Evolutionary conservation across 192 early-diverging fungal species (phyloP), one percentile per base, ranked within the genome.

Genomic region (Podila verticillata): DNA sequence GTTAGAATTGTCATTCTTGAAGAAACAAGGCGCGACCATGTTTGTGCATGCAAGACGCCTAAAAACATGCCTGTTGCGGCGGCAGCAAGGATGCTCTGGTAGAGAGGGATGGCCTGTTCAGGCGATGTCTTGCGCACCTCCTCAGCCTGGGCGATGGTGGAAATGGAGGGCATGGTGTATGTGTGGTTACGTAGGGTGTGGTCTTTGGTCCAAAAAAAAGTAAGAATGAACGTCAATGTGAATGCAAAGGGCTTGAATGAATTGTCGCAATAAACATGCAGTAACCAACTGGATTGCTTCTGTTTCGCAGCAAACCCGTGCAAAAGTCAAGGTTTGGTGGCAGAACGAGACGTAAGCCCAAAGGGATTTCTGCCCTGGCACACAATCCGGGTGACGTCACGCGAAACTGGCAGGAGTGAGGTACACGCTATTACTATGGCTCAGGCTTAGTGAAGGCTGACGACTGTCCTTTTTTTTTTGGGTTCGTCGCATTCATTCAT

Each of bases 91-190:
- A 94, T 86, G 49, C 75, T 66, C 67, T 90, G 85, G 81, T 94
- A 94, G 20, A 74, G 67, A 35, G 83, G 72, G 49, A 94, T 87
- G 20, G 93, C 91, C 72, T 94, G 83, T 13, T 84, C 85, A 15
- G 90, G 88, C 20, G 87, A 83, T 26, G 85, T 86, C 70, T 91
- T 89, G 29, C 83, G 86, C 29, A 91, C 74, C n/a, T 86, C 86
- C 66, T 89, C 86, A 28, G 87, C 85, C 63, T 91, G 73, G 39
- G 83, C 72, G 24, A 89, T 67, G 39, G 80, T 64, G 36, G 72
- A 17, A 48, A 74, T 48, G 48, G 82, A 73, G 13, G 82, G 75
- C 82, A 83, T 83, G 32, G 6, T 66, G 51, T 24, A 54, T 54
- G 51, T 54, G 22, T 62, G 8, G 26, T 32, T 5, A 7, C 13